phyloP scores from a whole-genome alignment of 305 asterid genomes.

The Nicotiana rustica region DNA sequence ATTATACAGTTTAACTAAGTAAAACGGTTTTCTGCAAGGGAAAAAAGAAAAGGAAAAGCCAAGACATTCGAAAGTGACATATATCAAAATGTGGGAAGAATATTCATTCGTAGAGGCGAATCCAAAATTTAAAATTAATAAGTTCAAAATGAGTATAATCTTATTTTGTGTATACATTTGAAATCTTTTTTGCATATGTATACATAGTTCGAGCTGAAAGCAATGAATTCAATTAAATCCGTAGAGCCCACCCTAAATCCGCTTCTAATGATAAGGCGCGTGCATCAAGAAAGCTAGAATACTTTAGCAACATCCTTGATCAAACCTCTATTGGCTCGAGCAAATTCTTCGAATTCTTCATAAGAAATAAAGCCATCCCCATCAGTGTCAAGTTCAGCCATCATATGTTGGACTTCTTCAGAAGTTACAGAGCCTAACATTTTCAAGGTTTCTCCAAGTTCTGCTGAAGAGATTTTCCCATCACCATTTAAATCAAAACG shows the following conservation, averaged over 20 bases:
- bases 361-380: constrained; percentile 73
- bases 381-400: constrained; percentile 77
- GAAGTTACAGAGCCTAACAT: constrained; percentile 61
- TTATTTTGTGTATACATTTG: constrained; percentile 4
- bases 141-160: not conserved
- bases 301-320: constrained; percentile 78
- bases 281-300: constrained; percentile 44
- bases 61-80: constrained; percentile 9
- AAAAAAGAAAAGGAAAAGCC: not conserved
- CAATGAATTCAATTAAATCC: constrained; percentile 11
- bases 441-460: constrained; percentile 79
- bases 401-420: constrained; percentile 68
- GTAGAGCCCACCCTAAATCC: not conserved
- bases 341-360: constrained; percentile 61
- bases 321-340: constrained; percentile 65
- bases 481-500: constrained; percentile 77
- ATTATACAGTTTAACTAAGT: not conserved
- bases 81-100: not conserved
- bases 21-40: not conserved
- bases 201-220: constrained; percentile 19
- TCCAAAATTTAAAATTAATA: not conserved
- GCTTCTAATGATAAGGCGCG: not conserved
- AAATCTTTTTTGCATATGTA: not conserved
- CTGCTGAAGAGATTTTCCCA: constrained; percentile 66
- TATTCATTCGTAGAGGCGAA: not conserved